A percentile compares a stretch with the other conserved stretches of the same genome.
phyloP scores from a whole-genome alignment of 805 yeast species.

The Metschnikowia kofuensis region DNA sequence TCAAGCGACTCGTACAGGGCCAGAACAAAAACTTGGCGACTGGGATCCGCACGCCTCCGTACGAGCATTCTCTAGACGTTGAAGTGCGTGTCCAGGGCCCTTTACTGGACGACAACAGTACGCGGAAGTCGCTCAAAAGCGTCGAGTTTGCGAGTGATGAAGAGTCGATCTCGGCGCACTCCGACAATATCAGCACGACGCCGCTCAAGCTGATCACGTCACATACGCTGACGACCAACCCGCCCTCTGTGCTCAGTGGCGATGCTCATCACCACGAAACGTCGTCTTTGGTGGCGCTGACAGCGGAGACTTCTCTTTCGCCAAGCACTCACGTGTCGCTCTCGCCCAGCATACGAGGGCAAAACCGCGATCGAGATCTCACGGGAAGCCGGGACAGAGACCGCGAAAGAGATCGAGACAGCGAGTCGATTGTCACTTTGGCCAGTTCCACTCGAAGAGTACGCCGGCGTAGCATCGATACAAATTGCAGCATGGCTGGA shows the following conservation, averaged over 20 bases:
- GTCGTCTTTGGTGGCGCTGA: constrained; percentile 38
- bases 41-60: constrained; percentile 12
- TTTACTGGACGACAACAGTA: not conserved
- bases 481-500: constrained; percentile 65
- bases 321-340: constrained; percentile 32
- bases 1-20: constrained; percentile 39
- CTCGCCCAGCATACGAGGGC: constrained; percentile 14
- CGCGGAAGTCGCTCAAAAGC: constrained; percentile 8
- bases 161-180: constrained; percentile 13
- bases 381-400: constrained; percentile 17
- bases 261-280: constrained; percentile 27
- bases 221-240: constrained; percentile 33
- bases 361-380: constrained; percentile 11
- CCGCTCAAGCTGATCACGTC: constrained; percentile 48
- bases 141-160: constrained; percentile 15
- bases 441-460: constrained; percentile 39
- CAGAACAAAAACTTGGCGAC: constrained; percentile 20
- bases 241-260: constrained; percentile 38
- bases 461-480: constrained; percentile 43
- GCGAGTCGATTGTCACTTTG: constrained; percentile 42
- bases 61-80: constrained; percentile 1
- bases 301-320: constrained; percentile 50
- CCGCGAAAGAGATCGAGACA: constrained; percentile 32
- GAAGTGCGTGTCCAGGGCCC: constrained; percentile 1
- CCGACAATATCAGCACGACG: constrained; percentile 41